Evolutionary conservation across 352 stramenopile species (phyloP).

Genomic region (Phytophthora constricta): DNA sequence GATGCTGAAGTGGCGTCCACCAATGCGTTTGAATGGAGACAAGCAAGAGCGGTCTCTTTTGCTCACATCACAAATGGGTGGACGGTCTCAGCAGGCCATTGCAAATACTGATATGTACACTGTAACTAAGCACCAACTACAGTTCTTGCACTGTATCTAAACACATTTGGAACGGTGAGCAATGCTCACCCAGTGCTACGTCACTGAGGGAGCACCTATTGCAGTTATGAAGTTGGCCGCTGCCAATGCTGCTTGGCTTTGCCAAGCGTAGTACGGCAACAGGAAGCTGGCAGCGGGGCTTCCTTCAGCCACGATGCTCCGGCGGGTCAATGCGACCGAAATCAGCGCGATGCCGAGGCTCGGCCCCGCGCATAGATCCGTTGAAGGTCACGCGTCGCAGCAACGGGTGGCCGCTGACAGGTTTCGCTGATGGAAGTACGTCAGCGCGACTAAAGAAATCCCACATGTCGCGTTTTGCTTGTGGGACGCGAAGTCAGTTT

Average conservation of each 20-base stretch:
- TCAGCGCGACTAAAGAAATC: conserved; percentile 5
- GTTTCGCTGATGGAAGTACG: not conserved
- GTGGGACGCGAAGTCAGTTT: not conserved
- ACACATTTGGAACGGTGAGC: too few relatives aligned
- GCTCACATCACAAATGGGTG: too few relatives aligned
- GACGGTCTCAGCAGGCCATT: too few relatives aligned
- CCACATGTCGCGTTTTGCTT: conserved; percentile 21
- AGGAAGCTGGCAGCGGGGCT: not conserved
- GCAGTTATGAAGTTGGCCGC: not conserved
- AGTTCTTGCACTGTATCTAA: too few relatives aligned
- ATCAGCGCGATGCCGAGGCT: not conserved
- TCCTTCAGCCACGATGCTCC: not conserved
- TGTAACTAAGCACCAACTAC: too few relatives aligned
- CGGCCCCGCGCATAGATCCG: not conserved
- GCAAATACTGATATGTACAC: too few relatives aligned
- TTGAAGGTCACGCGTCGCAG: not conserved
- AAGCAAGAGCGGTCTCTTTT: too few relatives aligned
- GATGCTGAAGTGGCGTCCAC: not conserved
- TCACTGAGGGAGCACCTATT: not conserved
- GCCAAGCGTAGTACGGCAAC: conserved; percentile 3
- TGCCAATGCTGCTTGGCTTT: conserved; percentile 26
- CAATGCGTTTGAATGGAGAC: not conserved
- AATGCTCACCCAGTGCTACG: too few relatives aligned
- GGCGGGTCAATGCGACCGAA: not conserved
- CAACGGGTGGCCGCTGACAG: not conserved